Base-by-base conservation (phyloP, 2,329 filamentous ascomycete species). In the Diplodia corticola region DNA sequence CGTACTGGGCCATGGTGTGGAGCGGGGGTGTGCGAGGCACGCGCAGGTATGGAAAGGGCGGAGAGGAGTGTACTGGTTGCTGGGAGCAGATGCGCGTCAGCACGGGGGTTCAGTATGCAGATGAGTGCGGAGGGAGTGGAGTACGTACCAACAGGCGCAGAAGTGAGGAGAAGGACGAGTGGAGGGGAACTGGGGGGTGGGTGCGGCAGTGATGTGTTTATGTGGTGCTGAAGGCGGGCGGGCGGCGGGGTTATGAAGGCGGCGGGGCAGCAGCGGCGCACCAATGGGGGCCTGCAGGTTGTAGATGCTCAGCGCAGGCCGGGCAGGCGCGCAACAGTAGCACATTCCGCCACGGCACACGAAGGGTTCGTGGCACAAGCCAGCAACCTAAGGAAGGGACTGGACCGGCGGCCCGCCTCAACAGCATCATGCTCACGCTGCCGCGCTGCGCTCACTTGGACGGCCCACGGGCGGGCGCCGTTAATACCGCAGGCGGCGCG, bases 1-100 rank as follows among this genome's bases (percentile, higher is more conserved):
- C 76, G 72, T 73, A 77, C 44, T 28, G 22, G 24, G 61, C 17
- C 63, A 64, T 64, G 63, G 26, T 28, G 50, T 13, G 22, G 26
- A 17, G 17, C 46, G 40, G 55, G 28, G 10, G 44, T 5, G 57
- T 10, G 17, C 48, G 28, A 28, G 57, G 4, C 20, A 7, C 28
- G 28, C 17, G 57, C 57, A 61, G 57, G 44, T 28, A 35, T 49
- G 44, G 24, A 49, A 20, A 28, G 37, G n/a, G 3, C 5, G 10
- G n/a, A 22, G 28, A 20, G 12, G 55, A 24, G 57, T 28, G 28
- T 44, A 5, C 20, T 28, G 10, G 44, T 33, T 61, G 28, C 12
- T 28, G 6, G 26, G 26, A 49, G 35, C 22, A 49, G 20, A n/a
- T 5, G 37, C 7, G 57, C 57, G 57, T 61, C 44, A 61, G 57